Evolutionary conservation across 306 rosid genomes (phyloP).

Genomic region (Vigna unguiculata): DNA sequence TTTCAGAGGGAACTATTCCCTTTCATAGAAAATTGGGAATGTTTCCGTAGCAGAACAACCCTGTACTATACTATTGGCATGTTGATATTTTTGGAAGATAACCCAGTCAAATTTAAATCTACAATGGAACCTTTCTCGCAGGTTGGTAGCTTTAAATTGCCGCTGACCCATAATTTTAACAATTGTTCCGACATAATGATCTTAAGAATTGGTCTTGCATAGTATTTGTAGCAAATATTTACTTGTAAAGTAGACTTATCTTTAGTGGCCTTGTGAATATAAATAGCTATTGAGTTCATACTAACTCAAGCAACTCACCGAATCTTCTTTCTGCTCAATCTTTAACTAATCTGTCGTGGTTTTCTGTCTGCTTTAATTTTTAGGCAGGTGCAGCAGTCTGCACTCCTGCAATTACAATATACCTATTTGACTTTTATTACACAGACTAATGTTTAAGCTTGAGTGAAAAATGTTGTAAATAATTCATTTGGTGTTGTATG

Average conservation of each 20-base stretch:
- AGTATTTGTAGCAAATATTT: neutral
- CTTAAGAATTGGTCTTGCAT: neutral
- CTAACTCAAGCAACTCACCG: neutral
- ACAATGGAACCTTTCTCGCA: slow-evolving; percentile 55
- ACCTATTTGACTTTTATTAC: too few species aligned
- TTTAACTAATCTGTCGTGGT: neutral
- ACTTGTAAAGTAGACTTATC: neutral
- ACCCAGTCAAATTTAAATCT: slow-evolving; percentile 52
- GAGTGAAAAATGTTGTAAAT: too few species aligned
- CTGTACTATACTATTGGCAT: slow-evolving; percentile 52
- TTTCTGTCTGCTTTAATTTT: neutral
- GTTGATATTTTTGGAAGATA: slow-evolving; percentile 59
- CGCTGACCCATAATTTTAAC: neutral
- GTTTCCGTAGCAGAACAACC: slow-evolving; percentile 56
- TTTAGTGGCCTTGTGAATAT: neutral
- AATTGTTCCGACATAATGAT: neutral
- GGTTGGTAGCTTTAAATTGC: slow-evolving; percentile 46
- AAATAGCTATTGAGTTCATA: neutral
- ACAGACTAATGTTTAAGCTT: too few species aligned
- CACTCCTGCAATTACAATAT: too few species aligned
- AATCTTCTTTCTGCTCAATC: neutral
- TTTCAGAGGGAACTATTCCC: slow-evolving; percentile 54
- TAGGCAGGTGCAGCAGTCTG: neutral
- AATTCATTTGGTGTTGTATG: too few species aligned
- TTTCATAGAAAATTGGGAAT: slow-evolving; percentile 51